Base-by-base conservation (phyloP, 805 yeast genomes). In the Hanseniaspora valbyensis region DNA sequence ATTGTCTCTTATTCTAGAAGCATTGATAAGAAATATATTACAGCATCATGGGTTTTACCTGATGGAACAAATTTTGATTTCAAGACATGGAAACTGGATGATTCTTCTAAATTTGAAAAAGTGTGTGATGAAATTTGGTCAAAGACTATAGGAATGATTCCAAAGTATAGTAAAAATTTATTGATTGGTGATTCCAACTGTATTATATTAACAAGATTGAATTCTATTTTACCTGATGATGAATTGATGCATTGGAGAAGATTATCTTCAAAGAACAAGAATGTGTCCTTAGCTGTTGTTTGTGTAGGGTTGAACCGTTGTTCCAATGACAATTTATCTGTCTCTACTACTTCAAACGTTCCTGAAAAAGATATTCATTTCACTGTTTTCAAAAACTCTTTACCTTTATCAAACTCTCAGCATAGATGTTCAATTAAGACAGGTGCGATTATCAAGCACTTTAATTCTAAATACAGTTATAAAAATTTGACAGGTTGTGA, bases 11-110 rank as follows among this genome's bases (percentile, higher is more conserved):
- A 89, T 58, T 86, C 87, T 28, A 64, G 95, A 48, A 82, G 95
- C 0, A 69, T 76, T 3, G 95, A 89, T 62, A 79, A 78, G 54
- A 78, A 77, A 50, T 90, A 96, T 95, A 72, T 87, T 40, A 77
- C 80, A 21, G 94, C 86, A 0, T 81, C 94, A 0, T 87, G 96
- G 94, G 73, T 92, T 0, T 95, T 90, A 59, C 90, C 89, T 44
- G 73, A 75, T 61, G 95, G 95, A 0, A 69, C 70, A 3, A 71
- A 77, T 12, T 75, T 80, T 16, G 72, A 70, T 42, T 74, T 80
- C 0, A 80, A 77, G 55, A 73, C 87, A 0, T 83, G 90, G 89
- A 73, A 71, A 56, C 72, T 60, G 61, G 66, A 66, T 49, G 58
- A 56, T 50, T 59, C 67, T 0, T 56, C 58, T 2, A 58, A 65